Percentiles rank a stretch among this genome's conserved stretches.
Conservation (phyloP, 2,329 filamentous ascomycete species). For the Penicillium sclerotigenum region DNA sequence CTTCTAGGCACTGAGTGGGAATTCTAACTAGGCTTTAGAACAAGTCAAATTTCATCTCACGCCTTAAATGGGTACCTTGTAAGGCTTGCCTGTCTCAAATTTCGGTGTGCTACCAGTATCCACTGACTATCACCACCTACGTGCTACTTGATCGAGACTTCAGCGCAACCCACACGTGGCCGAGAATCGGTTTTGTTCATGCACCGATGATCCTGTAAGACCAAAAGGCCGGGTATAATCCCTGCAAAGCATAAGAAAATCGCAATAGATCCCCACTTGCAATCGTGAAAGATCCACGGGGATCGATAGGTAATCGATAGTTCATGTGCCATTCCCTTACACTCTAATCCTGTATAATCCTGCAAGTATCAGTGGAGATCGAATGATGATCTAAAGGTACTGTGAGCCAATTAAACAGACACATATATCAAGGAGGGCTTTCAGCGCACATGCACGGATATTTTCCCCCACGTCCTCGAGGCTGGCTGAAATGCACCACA, state of each 20-base stretch:
- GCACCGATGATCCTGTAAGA: not conserved
- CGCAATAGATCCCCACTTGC: too few species aligned
- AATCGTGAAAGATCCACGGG: too few species aligned
- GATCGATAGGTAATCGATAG: not conserved
- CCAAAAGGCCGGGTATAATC: too few species aligned
- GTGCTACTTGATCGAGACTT: too few species aligned
- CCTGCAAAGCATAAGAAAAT: not conserved
- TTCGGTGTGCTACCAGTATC: not conserved
- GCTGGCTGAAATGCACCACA: not conserved
- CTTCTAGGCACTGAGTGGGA: not conserved
- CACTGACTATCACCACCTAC: not conserved
- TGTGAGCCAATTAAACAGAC: not conserved
- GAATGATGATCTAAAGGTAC: not conserved
- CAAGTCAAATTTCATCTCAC: not conserved
- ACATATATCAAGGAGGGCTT: too few species aligned
- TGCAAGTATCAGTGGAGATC: not conserved
- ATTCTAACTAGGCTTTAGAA: not conserved
- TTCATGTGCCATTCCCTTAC: not conserved
- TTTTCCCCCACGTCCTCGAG: not conserved
- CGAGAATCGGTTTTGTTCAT: not conserved
- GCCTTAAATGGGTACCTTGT: not conserved
- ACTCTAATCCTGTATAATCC: not conserved
- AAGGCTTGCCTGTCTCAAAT: not conserved
- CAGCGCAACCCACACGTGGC: too few species aligned
- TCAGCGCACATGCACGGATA: not conserved